phyloP scores from a whole-genome alignment of 495 filamentous ascomycete species.

The Aspergillus steynii region DNA sequence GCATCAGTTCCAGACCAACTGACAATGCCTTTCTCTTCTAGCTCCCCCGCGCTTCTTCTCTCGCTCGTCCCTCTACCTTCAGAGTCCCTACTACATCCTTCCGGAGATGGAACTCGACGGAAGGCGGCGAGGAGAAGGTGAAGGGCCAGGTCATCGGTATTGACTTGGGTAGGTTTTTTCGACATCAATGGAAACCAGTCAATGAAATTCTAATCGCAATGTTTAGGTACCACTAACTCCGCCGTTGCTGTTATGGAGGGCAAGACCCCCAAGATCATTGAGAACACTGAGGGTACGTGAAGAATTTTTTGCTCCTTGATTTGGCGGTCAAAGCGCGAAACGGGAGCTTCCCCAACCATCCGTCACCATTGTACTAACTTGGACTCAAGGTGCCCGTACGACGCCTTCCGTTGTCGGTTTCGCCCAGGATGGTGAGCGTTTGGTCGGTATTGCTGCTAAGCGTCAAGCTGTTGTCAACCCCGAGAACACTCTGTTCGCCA shows the following conservation, averaged over 20 bases:
- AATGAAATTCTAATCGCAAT: constrained; percentile 20
- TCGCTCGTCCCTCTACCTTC: constrained; percentile 54
- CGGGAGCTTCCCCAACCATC: constrained; percentile 1
- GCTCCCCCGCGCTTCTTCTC: constrained; percentile 46
- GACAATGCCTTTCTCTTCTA: constrained; percentile 17
- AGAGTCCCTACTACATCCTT: constrained; percentile 59
- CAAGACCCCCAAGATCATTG: constrained; percentile 91
- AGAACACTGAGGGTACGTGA: constrained; percentile 86
- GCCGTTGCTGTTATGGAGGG: constrained; percentile 98
- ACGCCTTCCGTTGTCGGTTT: constrained; percentile 98
- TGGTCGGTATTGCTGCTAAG: constrained; percentile 98
- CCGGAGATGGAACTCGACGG: constrained; percentile 80
- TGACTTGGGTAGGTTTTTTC: constrained; percentile 78
- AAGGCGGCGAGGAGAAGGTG: constrained; percentile 80
- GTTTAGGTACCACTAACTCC: constrained; percentile 90
- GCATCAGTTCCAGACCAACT: constrained; percentile 27
- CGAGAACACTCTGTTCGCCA: constrained; percentile 98
- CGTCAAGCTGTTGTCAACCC: constrained; percentile 99
- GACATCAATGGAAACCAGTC: constrained; percentile 7
- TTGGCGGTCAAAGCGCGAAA: constrained; percentile 3
- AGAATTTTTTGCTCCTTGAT: constrained; percentile 16
- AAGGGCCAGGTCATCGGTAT: constrained; percentile 98
- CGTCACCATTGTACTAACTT: constrained; percentile 17
- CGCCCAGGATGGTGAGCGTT: constrained; percentile 92
- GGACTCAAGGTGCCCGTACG: constrained; percentile 76